A percentile compares a stretch with the other conserved stretches of the same genome.
These are phyloP conservation scores for Silene latifolia DNA, from an alignment of 148 eudicot genomes.

Conservation along the genomic window DNA sequence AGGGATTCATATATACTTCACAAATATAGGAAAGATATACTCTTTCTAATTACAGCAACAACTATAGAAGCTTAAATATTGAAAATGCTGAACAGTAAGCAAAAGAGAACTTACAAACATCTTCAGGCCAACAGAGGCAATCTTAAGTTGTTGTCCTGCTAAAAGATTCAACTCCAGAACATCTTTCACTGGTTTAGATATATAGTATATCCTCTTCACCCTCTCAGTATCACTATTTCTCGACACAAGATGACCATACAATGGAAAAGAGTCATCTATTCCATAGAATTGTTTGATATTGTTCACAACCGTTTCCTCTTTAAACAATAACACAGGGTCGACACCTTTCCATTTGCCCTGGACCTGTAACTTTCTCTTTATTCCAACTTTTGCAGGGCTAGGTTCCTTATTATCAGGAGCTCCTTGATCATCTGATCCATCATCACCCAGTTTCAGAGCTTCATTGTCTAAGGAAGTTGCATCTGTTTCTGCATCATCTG, in stretches of 20 bases:
- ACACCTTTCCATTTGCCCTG: constrained; percentile 97
- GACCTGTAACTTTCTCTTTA: constrained; percentile 73
- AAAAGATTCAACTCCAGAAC: constrained; percentile 72
- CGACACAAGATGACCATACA: constrained; percentile 70
- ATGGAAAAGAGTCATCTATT: constrained; percentile 66
- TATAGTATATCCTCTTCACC: constrained; percentile 89
- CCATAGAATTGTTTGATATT: constrained; percentile 80
- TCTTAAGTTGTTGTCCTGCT: constrained; percentile 85
- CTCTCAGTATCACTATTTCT: constrained; percentile 78
- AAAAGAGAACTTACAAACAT: constrained; percentile 82
- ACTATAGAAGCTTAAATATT: too few species aligned
- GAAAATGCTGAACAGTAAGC: too few species aligned
- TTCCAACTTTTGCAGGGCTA: constrained; percentile 37
- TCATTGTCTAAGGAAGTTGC: constrained; percentile 37
- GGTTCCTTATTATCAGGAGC: constrained; percentile 26
- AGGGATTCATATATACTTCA: neutral
- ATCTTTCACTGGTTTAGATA: constrained; percentile 74
- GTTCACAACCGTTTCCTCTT: constrained; percentile 49
- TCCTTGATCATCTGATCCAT: constrained; percentile 36
- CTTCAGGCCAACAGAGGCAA: constrained; percentile 93
- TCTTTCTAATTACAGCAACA: too few species aligned
- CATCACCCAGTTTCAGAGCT: constrained; percentile 35
- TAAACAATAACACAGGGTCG: constrained; percentile 82
- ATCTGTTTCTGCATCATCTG: constrained; percentile 32
- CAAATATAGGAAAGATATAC: neutral